Base-by-base conservation (phyloP, 2,329 filamentous ascomycete genomes). In the Stagonosporopsis rhizophila region DNA sequence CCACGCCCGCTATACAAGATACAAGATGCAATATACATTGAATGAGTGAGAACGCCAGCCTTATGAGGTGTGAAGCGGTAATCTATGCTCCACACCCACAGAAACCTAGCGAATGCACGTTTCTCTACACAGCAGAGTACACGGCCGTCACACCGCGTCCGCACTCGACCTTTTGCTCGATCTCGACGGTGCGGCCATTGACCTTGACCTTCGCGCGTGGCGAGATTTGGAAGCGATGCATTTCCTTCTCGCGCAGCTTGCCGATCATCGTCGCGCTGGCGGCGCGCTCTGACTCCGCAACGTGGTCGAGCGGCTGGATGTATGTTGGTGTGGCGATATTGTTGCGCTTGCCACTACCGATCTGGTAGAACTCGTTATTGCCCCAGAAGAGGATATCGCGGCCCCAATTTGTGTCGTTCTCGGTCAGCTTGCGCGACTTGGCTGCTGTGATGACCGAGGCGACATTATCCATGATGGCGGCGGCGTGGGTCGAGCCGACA, bases 301-400 rank as follows among this genome's bases (percentile, higher is more conserved):
- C 83, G 12, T 81, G 77, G 59, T 96, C 92, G 38, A 94, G 76
- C 14, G 91, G 89, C 28, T 87, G 85, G 49, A 97, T 92, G 71
- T 96, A 94, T 1, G 83, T 82, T 1, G 95, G 95, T 12, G 83
- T 82, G 48, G 86, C 85, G 9, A 90, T 72, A 70, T 98, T 98
- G 69, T 86, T 95, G 59, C 94, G 81, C 80, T 90, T 96, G 25
- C 95, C 93, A 0, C 90, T 97, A 12, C 95, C 95, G 23, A 99
- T 85, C 77, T 99, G 95, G 75, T 90, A 97, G 73, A 89, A 86
- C 78, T 98, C 93, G 69, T 98, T 99, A 49, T 92, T 92, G 59
- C 95, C 95, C 91, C 93, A 99, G 81, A 91, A 96, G 1, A 98
- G 75, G 27, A 93, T 88, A 73, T 98, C 95, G 4, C 89, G 87